Percentiles rank a stretch among this genome's conserved stretches.
Conservation (phyloP, 2,329 filamentous ascomycete genomes). For the Sclerotinia nivalis region DNA sequence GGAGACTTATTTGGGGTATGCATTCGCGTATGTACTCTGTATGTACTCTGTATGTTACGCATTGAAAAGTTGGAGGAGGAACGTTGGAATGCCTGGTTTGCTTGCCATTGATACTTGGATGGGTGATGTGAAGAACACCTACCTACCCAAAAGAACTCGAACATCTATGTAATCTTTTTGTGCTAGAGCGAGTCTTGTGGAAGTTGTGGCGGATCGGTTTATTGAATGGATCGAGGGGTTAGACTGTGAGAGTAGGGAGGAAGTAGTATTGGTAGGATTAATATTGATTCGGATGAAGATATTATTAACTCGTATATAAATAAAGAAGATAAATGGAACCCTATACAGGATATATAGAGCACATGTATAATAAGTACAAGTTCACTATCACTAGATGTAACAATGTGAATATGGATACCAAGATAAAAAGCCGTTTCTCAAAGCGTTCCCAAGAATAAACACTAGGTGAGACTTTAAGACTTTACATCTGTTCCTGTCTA, state of each 20-base stretch:
- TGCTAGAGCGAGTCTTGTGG: neutral
- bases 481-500: neutral
- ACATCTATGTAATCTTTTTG: neutral
- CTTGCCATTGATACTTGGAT: no score
- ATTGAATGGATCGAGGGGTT: neutral
- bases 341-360: neutral
- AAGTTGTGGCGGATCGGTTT: conserved; percentile 3
- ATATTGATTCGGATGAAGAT: conserved; percentile 6
- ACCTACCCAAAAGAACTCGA: no score
- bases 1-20: neutral
- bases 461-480: no score
- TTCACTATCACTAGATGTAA: neutral
- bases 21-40: neutral
- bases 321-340: neutral
- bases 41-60: neutral
- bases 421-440: neutral
- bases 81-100: neutral
- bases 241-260: neutral
- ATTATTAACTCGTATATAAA: neutral
- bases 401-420: neutral
- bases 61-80: neutral
- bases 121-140: no score
- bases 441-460: neutral
- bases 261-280: neutral
- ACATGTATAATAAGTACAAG: no score